Evolutionary conservation across 768 basidiomycete genomes (phyloP), one percentile per base, ranked within the genome.

Genomic region (Boletus bicolor): DNA sequence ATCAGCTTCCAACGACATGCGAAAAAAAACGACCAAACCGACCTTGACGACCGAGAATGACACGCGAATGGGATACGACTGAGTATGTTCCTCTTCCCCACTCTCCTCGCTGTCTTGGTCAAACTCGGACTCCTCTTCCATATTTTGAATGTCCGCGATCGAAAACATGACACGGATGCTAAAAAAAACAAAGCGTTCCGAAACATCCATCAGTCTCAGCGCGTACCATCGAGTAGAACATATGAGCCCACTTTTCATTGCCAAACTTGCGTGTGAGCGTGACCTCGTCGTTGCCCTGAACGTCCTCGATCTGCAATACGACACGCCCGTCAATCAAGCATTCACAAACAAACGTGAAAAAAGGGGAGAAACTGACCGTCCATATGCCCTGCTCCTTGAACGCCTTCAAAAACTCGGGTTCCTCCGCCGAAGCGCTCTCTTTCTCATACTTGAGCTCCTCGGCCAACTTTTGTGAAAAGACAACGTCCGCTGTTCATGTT

Each of bases 151-250:
- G 72, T 98, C 95, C 39, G 90, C 87, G 62, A 96, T 91, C 56
- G 93, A 93, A 82, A 98, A 97, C 72, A 93, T 86, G 67, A 95
- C 70, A 34, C 88, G 90, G 71, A 98, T 82, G 62, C 93, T 95
- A 65, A 42, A 21, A n/a, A 28, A 28, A 28, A 24, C 21, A 24
- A 24, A 28, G 28, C 28, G 28, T 28, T 28, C 28, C 28, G 4
- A 28, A 6, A 28, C 15, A 21, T 49, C 9, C 38, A 19, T 46
- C 14, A 57, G 34, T 28, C 6, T 37, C 44, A 19, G n/a, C 15
- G 9, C 21, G 2, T 14, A 37, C 30, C 15, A 15, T 26, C 21
- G 4, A 11, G 5, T n/a, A 37, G 7, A 9, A 2, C 17, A 5
- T 8, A n/a, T 0, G 6, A 30, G 81, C 88, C 54, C 62, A 96